phyloP scores from a whole-genome alignment of 2,329 filamentous ascomycete genomes.

The Leptosphaerulina australis region DNA sequence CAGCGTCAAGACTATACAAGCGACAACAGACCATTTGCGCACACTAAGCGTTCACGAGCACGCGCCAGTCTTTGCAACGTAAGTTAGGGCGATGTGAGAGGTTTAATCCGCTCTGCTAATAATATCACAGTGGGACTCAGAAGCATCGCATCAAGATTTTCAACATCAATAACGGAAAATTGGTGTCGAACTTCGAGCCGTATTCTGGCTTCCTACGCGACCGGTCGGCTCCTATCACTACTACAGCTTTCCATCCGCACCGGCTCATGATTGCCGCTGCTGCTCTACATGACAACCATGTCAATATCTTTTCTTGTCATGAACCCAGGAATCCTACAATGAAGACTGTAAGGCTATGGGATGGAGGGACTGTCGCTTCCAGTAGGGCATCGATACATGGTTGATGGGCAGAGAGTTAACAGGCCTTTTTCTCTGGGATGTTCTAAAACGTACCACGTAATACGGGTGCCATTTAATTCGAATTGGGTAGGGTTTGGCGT shows the following conservation, averaged over 20 bases:
- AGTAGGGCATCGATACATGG: conserved; percentile 26
- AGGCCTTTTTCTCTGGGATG: not conserved
- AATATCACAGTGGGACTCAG: conserved; percentile 73
- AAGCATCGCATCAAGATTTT: conserved; percentile 89
- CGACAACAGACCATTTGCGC: conserved; percentile 77
- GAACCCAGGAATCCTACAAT: conserved; percentile 31
- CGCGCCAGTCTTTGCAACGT: conserved; percentile 82
- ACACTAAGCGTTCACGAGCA: conserved; percentile 95
- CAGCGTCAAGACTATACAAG: conserved; percentile 73
- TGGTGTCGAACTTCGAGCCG: conserved; percentile 84
- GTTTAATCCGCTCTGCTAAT: conserved; percentile 13
- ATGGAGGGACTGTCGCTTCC: conserved; percentile 30
- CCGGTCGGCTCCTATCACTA: conserved; percentile 79
- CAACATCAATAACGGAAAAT: conserved; percentile 76
- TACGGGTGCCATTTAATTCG: not conserved
- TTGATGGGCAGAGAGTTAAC: conserved; percentile 13
- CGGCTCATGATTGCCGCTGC: conserved; percentile 88
- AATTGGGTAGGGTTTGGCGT: conserved; percentile 11
- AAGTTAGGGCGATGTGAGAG: conserved; percentile 13
- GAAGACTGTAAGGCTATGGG: conserved; percentile 45
- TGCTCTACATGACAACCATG: conserved; percentile 83
- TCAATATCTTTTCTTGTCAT: conserved; percentile 76
- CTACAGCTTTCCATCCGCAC: conserved; percentile 94
- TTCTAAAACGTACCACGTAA: not conserved
- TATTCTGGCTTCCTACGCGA: conserved; percentile 88